Conservation (phyloP, 805 yeast genomes). For the Candida pseudofarinosa region DNA sequence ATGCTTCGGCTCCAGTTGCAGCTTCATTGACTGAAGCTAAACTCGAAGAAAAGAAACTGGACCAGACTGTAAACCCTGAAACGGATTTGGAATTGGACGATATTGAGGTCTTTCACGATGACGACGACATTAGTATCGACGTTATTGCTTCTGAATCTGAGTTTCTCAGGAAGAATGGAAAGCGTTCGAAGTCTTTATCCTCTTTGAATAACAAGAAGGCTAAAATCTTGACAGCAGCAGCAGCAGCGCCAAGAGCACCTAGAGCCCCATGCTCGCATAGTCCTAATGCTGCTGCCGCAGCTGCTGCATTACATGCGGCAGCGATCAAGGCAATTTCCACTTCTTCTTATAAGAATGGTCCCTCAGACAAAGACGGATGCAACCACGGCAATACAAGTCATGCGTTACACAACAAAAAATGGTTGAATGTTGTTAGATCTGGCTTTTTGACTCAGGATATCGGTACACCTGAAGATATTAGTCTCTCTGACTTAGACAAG, state of each 20-base stretch:
- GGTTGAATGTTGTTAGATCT: constrained; percentile 70
- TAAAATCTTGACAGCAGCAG: constrained; percentile 64
- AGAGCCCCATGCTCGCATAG: constrained; percentile 52
- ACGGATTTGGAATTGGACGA: constrained; percentile 48
- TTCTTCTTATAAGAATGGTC: constrained; percentile 20
- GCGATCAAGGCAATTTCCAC: constrained; percentile 50
- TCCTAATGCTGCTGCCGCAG: constrained; percentile 67
- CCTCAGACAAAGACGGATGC: constrained; percentile 12
- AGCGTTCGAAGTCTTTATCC: constrained; percentile 65
- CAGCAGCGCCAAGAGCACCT: constrained; percentile 80
- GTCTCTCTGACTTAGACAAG: constrained; percentile 59
- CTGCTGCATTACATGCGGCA: constrained; percentile 69
- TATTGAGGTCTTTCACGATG: constrained; percentile 44
- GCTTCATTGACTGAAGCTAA: constrained; percentile 49
- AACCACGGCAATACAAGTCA: constrained; percentile 3
- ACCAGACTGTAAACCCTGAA: constrained; percentile 12
- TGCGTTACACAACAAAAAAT: constrained; percentile 47
- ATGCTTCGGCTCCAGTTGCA: constrained; percentile 73
- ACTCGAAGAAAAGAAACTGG: constrained; percentile 4
- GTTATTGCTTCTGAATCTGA: constrained; percentile 36
- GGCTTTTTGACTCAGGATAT: constrained; percentile 79
- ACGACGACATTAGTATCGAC: constrained; percentile 32
- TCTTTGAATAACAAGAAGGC: constrained; percentile 49
- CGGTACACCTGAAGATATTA: constrained; percentile 72
- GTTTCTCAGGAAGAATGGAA: constrained; percentile 42